Evolutionary conservation across 2,329 filamentous ascomycete species (phyloP).

Genomic region (Tolypocladium sp.): DNA sequence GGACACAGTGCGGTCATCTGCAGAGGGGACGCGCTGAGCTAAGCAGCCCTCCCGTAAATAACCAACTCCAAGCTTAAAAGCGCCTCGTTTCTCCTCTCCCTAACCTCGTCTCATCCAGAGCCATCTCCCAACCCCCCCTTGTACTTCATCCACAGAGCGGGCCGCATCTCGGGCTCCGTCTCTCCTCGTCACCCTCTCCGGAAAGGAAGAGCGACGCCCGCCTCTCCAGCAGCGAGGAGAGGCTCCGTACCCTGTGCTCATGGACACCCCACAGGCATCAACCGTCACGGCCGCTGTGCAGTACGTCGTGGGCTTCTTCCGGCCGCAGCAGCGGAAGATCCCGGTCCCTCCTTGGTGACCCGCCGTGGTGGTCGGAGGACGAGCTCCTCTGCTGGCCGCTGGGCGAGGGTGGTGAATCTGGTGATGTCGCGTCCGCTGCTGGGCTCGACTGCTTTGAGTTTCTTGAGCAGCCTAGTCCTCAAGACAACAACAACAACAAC

Average conservation of each 20-base stretch:
- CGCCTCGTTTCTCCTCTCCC: background rate
- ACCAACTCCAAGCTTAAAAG: background rate
- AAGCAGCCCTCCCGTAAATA: too few relatives aligned
- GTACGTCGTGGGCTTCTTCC: conserved; percentile 4
- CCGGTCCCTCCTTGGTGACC: conserved; percentile 8
- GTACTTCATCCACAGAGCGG: background rate
- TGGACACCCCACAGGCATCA: conserved; percentile 5
- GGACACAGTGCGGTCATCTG: too few relatives aligned
- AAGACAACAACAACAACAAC: background rate
- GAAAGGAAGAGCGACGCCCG: background rate
- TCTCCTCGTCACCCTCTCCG: background rate
- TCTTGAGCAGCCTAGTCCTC: background rate
- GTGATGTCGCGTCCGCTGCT: too few relatives aligned
- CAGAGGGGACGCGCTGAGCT: too few relatives aligned
- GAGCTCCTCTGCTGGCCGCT: background rate
- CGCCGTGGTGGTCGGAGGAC: conserved; percentile 4
- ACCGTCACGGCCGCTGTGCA: conserved; percentile 1
- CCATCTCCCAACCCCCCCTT: background rate
- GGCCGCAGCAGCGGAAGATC: conserved; percentile 8
- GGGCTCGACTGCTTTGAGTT: background rate
- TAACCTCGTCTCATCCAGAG: background rate
- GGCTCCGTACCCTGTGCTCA: conserved; percentile 11
- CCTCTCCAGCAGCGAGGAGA: conserved; percentile 9
- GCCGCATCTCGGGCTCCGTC: background rate
- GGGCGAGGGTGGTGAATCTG: too few relatives aligned